Evolutionary conservation across 2,329 filamentous ascomycete genomes (phyloP), one percentile per base, ranked within the genome.

Genomic region (Fusarium sarcochroum): DNA sequence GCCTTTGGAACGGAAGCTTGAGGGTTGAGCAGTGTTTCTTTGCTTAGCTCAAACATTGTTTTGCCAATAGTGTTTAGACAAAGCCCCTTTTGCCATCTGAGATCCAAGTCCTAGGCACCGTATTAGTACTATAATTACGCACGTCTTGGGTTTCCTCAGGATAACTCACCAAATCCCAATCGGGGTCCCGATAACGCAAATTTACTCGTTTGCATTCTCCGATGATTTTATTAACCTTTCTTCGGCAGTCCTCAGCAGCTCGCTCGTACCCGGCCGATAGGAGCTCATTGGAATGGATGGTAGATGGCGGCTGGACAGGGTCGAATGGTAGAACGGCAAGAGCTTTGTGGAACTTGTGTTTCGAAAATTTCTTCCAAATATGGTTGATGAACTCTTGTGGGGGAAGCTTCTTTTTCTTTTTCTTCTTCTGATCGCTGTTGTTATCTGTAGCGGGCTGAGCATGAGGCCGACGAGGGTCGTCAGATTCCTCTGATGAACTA

Each of bases 361-460:
- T 84, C 15, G 83, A 84, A 70, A 90, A 89, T 23, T 81, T 84
- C 73, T 85, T 85, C 90, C 90, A 92, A 63, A 90, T 88, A 59
- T 85, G 85, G 76, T 91, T 88, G 76, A 92, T 90, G 62, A 84
- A 85, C 72, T 88, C 84, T 75, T 92, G 90, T 1, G 90, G 90
- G 15, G 87, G 82, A 66, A 86, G 84, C n/a, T n/a, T n/a, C n/a
- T n/a, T n/a, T n/a, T n/a, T n/a, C n/a, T n/a, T n/a, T n/a, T n/a
- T n/a, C n/a, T 87, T 86, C 71, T 87, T 83, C 27, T 82, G 78
- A 44, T 79, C 79, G 27, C 75, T 79, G 23, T 66, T 77, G 49
- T 67, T 79, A 48, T 61, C 77, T 21, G 53, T 79, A 49, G 79
- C 74, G 8, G 80, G 80, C 18, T 75, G 77, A 11, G 72, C 64